These are phyloP conservation scores for Vicia sativa DNA, from an alignment of 306 rosid genomes.

Conservation along the genomic window DNA sequence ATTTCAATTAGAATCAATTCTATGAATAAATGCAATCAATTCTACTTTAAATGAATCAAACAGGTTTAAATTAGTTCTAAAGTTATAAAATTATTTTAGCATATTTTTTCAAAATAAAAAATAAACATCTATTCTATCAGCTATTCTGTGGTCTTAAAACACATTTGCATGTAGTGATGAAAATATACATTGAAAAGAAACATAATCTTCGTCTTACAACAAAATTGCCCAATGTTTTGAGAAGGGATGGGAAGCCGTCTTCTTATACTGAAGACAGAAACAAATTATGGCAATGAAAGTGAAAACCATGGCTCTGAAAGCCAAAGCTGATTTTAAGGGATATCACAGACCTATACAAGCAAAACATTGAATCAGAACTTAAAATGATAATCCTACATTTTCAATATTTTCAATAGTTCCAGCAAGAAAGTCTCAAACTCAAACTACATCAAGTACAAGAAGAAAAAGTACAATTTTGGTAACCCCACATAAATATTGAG, in stretches of 20 bases:
- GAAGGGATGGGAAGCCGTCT: slow-evolving; percentile 31
- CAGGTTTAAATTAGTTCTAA: too few relatives aligned
- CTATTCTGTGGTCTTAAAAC: too few relatives aligned
- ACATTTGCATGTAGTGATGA: too few relatives aligned
- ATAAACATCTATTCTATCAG: too few relatives aligned
- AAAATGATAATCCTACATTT: slow-evolving; percentile 8
- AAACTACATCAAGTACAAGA: slow-evolving; percentile 6
- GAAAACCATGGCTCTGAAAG: slow-evolving; percentile 35
- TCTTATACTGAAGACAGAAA: slow-evolving; percentile 6
- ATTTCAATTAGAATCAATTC: too few relatives aligned
- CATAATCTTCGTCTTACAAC: neutral
- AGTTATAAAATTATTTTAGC: too few relatives aligned
- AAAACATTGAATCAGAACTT: slow-evolving; percentile 49
- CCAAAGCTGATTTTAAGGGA: slow-evolving; percentile 41
- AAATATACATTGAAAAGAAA: neutral
- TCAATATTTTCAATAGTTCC: neutral
- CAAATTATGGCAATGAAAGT: slow-evolving; percentile 30
- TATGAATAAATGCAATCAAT: too few relatives aligned
- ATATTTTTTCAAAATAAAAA: too few relatives aligned
- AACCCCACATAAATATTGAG: slow-evolving; percentile 29
- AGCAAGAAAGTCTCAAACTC: slow-evolving; percentile 19
- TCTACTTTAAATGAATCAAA: too few relatives aligned
- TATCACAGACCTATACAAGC: slow-evolving; percentile 57
- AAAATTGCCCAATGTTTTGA: slow-evolving; percentile 14
- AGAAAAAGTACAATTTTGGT: slow-evolving; percentile 12